These are phyloP conservation scores for Manihot esculenta DNA, from an alignment of 441 rosid species.

Conservation along the genomic window DNA sequence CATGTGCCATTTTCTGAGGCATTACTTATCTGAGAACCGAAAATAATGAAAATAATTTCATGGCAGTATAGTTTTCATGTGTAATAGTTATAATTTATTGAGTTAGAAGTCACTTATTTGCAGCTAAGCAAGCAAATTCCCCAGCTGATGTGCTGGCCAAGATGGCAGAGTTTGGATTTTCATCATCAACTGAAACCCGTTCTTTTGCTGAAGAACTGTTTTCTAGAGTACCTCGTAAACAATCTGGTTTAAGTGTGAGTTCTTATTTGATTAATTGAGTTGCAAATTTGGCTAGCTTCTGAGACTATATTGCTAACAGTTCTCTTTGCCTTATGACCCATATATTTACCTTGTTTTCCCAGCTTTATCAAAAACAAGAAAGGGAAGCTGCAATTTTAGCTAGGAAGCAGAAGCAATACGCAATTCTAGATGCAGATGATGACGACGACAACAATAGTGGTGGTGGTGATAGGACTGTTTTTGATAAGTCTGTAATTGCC, in stretches of 20 bases:
- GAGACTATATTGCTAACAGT: background rate
- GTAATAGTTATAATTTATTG: background rate
- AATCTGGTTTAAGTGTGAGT: conserved; percentile 64
- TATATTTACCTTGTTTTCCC: background rate
- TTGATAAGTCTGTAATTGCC: conserved; percentile 32
- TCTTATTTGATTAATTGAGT: conserved; percentile 11
- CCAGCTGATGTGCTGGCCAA: conserved; percentile 51
- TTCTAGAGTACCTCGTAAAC: conserved; percentile 65
- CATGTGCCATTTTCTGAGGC: background rate
- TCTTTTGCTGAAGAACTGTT: conserved; percentile 70
- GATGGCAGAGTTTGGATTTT: conserved; percentile 56
- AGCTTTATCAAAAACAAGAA: conserved; percentile 82
- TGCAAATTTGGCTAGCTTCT: conserved; percentile 14
- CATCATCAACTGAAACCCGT: conserved; percentile 64
- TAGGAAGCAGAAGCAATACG: conserved; percentile 66
- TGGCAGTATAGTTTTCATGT: background rate
- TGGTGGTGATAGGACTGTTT: conserved; percentile 28
- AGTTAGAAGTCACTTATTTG: conserved; percentile 21
- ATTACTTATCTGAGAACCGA: background rate
- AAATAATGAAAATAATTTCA: background rate
- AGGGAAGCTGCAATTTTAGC: conserved; percentile 82
- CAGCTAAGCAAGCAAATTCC: conserved; percentile 78
- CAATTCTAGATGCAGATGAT: conserved; percentile 73
- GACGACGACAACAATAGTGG: conserved; percentile 39
- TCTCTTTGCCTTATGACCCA: background rate